Conservation (phyloP, 345 rosid species). For the Arabidopsis thaliana region TAIR10.1 NC_003070.9:1110501-1111000, state of each 20-base stretch:
- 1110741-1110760: constrained; percentile 51
- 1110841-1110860: neutral
- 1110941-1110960: constrained; percentile 10
- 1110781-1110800: constrained; percentile 78
- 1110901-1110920: neutral
- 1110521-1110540: constrained; percentile 81
- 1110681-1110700: constrained; percentile 64
- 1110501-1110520: constrained; percentile 89
- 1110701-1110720: constrained; percentile 71
- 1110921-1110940: neutral
- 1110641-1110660: constrained; percentile 16
- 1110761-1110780: constrained; percentile 63
- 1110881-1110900: constrained; percentile 1
- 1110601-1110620: constrained; percentile 10
- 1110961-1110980: constrained; percentile 52
- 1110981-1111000: constrained; percentile 82
- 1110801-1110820: constrained; percentile 96
- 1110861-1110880: constrained; percentile 28
- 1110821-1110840: constrained; percentile 44
- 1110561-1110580: constrained; percentile 90
- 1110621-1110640: constrained; percentile 9
- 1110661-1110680: constrained; percentile 59
- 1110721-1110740: constrained; percentile 66
- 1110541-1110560: constrained; percentile 74
- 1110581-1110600: constrained; percentile 61